phyloP scores from a whole-genome alignment of 805 yeast species.

The Clavispora santaluciae region DNA sequence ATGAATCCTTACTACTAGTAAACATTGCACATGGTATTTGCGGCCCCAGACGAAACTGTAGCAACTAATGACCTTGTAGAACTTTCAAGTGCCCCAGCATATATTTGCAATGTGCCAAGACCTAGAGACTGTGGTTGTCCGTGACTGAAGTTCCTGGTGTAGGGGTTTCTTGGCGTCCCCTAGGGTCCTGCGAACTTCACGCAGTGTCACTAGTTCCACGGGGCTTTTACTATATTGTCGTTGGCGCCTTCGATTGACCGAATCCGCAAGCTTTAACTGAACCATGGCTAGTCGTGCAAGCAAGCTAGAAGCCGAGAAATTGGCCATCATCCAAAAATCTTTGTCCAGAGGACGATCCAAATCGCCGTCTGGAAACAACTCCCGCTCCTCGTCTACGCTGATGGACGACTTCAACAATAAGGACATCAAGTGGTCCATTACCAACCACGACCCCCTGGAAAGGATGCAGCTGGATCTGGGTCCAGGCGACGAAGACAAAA shows the following conservation, averaged over 20 bases:
- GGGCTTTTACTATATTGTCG: background rate
- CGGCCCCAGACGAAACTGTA: no score
- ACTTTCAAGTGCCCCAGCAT: no score
- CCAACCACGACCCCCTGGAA: slow-evolving; percentile 71
- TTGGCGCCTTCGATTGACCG: background rate
- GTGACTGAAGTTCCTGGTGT: background rate
- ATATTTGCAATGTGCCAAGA: no score
- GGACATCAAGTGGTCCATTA: slow-evolving; percentile 58
- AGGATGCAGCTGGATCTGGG: slow-evolving; percentile 33
- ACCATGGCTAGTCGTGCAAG: slow-evolving; percentile 33
- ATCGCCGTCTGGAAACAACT: slow-evolving; percentile 29
- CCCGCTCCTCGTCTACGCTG: slow-evolving; percentile 33
- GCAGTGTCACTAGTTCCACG: background rate
- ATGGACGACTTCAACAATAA: slow-evolving; percentile 32
- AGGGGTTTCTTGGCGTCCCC: background rate
- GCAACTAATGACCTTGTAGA: no score
- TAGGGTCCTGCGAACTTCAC: slow-evolving; percentile 1
- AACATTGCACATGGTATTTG: no score
- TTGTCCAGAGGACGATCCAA: slow-evolving; percentile 35
- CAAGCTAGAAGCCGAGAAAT: slow-evolving; percentile 37
- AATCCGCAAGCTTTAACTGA: background rate
- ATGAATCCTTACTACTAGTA: no score
- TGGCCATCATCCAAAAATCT: slow-evolving; percentile 36
- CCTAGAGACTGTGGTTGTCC: no score
- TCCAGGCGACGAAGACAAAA: slow-evolving; percentile 2